phyloP scores from a whole-genome alignment of 768 basidiomycete genomes.

The Mycena filopes region DNA sequence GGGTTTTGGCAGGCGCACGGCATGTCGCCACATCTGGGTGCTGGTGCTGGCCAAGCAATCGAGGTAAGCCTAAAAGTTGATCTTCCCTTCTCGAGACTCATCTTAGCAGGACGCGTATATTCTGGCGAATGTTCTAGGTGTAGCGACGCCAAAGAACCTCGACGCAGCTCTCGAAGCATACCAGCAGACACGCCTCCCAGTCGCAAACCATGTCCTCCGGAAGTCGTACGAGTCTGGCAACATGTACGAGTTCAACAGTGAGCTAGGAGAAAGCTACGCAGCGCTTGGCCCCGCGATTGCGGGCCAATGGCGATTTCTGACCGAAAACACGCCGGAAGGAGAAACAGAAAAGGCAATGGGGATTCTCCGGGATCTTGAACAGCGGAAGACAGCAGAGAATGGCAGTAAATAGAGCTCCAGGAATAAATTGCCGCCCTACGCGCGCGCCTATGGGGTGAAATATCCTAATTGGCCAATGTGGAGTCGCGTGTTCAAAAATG shows the following conservation, averaged over 20 bases:
- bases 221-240: conserved; percentile 47
- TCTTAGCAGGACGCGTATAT: conserved; percentile 41
- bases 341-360: conserved; percentile 38
- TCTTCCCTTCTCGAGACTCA: neutral
- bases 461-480: neutral
- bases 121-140: conserved; percentile 36
- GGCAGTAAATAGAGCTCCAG: conserved; percentile 1
- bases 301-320: conserved; percentile 56
- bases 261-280: conserved; percentile 48
- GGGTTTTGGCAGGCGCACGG: conserved; percentile 43
- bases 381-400: neutral
- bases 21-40: conserved; percentile 42
- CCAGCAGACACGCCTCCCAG: conserved; percentile 46
- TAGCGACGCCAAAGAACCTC: conserved; percentile 32
- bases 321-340: conserved; percentile 45
- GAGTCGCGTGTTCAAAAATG: neutral
- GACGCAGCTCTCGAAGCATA: conserved; percentile 44
- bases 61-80: conserved; percentile 34
- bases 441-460: neutral
- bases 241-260: conserved; percentile 52
- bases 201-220: conserved; percentile 46
- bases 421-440: neutral
- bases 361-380: conserved; percentile 14
- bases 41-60: conserved; percentile 44
- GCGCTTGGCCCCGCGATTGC: conserved; percentile 52